Evolutionary conservation across 441 rosid species (phyloP), one percentile per base, ranked within the genome.

Genomic region (Jatropha multifida): DNA sequence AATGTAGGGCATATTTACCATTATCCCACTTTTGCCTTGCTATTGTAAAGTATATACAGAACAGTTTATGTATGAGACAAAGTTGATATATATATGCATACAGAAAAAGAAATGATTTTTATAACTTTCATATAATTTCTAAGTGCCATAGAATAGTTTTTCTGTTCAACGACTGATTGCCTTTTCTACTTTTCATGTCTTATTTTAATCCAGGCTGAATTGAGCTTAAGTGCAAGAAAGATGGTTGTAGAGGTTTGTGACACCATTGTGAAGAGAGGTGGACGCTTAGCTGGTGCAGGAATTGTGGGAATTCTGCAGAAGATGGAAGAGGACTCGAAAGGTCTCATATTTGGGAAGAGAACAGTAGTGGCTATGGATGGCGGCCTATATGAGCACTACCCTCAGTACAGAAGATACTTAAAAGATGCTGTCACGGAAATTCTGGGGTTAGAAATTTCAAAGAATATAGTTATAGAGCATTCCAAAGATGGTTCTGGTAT

Each of bases 331-430:
- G 96, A 90, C 38, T 85, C 97, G 0, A 79, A 87, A 78, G 91
- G 90, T 49, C 49, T 80, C 14, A 72, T 86, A 52, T 89, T 85
- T 0, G 87, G 93, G 27, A 87, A 88, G 82, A 86, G 88, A 78
- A 89, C 92, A 0, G 97, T 89, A 49, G 97, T 92, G 68, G 97
- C 97, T 12, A 90, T 87, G 90, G 97, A 94, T 10, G 99, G 96
- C 51, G 93, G 96, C 6, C 76, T 93, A 37, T 93, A 94, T 6
- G 96, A 87, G 80, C 89, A 83, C 69, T 87, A 94, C 77, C 88
- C 96, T 5, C 91, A 87, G 79, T 91, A 88, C 73, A 85, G 91
- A 84, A 52, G 17, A 12, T 91, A 90, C 85, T 60, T 92, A 73
- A 85, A 88, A 71, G 90, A 84, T 0, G 93, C 96, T 3, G 86